Evolutionary conservation across 768 basidiomycete genomes (phyloP), one percentile per base, ranked within the genome.

Genomic region (Exidia glandulosa): DNA sequence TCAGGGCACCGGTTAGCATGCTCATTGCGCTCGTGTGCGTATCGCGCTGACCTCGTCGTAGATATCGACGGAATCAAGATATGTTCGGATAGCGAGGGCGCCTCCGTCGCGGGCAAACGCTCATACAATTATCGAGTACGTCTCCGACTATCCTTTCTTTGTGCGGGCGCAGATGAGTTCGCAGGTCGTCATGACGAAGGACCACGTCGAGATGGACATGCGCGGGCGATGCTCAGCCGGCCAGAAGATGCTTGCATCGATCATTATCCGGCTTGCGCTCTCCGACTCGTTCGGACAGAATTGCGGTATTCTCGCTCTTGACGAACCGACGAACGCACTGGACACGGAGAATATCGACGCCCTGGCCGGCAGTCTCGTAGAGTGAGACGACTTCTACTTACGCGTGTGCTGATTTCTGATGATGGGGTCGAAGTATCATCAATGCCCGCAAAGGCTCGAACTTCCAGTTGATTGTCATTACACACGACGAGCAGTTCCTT

Each of bases 171-270:
- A 19, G n/a, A 19, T 60, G 23, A n/a, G 23, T 59, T 50, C 60
- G 59, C 70, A 95, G 93, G 93, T 97, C 61, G 95, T 98, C 64
- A 98, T 99, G 95, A 91, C 88, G 57, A 99, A 99, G 75, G 94
- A 97, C 70, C 89, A 94, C 67, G 94, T 97, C 6, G 95, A 98
- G 73, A 94, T 99, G 90, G 96, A 98, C 73, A 99, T 99, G 96
- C 86, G 96, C 60, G 96, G 96, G 29, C 84, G 96, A 63, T 99
- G 96, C 74, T 94, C 90, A 16, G 96, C 96, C 1, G 96, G 96
- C 0, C 96, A 99, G 74, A 99, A 99, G 75, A 97, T 98, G 81
- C 76, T 99, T 61, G 96, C 95, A 10, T 94, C 91, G 25, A 97
- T 98, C 72, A 92, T 98, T 73, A 98, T 99, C 67, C 86, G 96